These are phyloP conservation scores for Ensete ventricosum DNA, from an alignment of 176 grass and related monocot species.

Conservation along the genomic window DNA sequence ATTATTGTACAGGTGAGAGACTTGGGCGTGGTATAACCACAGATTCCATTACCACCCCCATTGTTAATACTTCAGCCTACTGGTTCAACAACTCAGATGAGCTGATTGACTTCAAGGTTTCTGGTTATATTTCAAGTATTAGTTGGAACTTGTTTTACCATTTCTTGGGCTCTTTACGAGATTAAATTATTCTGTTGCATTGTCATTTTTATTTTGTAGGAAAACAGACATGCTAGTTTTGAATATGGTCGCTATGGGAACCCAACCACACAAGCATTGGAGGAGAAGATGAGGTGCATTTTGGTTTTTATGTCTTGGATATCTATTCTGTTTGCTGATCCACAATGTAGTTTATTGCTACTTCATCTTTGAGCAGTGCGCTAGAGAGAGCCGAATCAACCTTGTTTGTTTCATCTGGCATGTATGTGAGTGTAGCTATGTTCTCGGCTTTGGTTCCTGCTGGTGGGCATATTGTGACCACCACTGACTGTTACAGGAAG, in stretches of 20 bases:
- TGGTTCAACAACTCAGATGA: constrained; percentile 96
- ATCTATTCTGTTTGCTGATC: constrained; percentile 5
- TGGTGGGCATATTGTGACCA: constrained; percentile 85
- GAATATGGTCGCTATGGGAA: constrained; percentile 96
- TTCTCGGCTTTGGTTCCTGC: constrained; percentile 74
- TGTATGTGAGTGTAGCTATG: constrained; percentile 96
- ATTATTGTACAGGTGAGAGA: constrained; percentile 54
- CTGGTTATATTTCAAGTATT: not conserved
- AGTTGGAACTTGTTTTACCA: not conserved
- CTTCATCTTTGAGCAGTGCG: constrained; percentile 43
- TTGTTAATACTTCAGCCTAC: constrained; percentile 97
- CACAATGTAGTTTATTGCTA: not conserved
- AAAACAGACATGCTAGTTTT: constrained; percentile 93
- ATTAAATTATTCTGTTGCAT: too few species aligned
- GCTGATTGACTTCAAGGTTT: constrained; percentile 96
- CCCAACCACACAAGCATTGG: constrained; percentile 82
- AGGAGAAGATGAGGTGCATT: constrained; percentile 91
- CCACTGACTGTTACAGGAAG: constrained; percentile 93
- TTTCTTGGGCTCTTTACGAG: constrained; percentile 7
- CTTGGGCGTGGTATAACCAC: constrained; percentile 73
- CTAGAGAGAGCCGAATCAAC: constrained; percentile 94
- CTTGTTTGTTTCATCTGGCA: constrained; percentile 88
- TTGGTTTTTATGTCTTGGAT: constrained; percentile 2
- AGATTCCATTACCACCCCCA: constrained; percentile 91
- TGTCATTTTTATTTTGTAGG: constrained; percentile 28